Evolutionary conservation across 2,329 filamentous ascomycete genomes (phyloP).

Genomic region (Chaetomiaceae sp.): DNA sequence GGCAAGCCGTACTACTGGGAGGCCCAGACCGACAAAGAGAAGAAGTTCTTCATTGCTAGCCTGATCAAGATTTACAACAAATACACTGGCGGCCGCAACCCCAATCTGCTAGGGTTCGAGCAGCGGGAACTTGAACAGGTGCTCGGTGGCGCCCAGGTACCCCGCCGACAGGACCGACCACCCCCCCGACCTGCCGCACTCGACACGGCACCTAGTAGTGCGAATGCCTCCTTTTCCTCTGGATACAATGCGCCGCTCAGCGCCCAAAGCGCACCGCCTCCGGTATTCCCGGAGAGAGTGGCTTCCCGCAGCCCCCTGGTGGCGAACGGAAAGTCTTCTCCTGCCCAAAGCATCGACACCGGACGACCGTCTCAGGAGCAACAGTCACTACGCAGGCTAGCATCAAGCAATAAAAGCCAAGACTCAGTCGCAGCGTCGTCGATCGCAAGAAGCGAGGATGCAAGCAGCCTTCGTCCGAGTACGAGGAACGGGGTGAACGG

Average conservation of each 20-base stretch:
- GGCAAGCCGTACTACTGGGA: constrained; percentile 98
- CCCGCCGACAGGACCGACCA: constrained; percentile 22
- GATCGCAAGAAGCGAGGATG: constrained; percentile 48
- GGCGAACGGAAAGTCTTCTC: constrained; percentile 40
- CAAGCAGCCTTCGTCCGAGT: constrained; percentile 46
- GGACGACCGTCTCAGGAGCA: constrained; percentile 39
- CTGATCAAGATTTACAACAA: constrained; percentile 95
- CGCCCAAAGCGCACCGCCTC: constrained; percentile 10
- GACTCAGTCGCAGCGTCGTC: constrained; percentile 52
- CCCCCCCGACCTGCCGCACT: constrained; percentile 27
- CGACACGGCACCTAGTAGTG: constrained; percentile 22
- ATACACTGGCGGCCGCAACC: constrained; percentile 82
- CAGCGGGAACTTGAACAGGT: constrained; percentile 72
- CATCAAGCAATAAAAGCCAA: constrained; percentile 52
- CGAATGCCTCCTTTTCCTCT: constrained; percentile 25
- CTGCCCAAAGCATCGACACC: constrained; percentile 50
- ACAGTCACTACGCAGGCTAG: constrained; percentile 44
- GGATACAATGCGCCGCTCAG: constrained; percentile 31
- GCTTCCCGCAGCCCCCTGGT: constrained; percentile 31
- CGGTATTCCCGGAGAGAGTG: constrained; percentile 19
- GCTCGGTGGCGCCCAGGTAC: constrained; percentile 48
- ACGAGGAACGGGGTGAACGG: constrained; percentile 46
- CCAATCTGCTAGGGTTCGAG: constrained; percentile 79
- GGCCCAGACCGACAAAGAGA: constrained; percentile 88
- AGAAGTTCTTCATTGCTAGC: constrained; percentile 97